Evolutionary conservation across 2,329 filamentous ascomycete species (phyloP), one percentile per base, ranked within the genome.

Genomic region (Chrysoporthe austroafricana): DNA sequence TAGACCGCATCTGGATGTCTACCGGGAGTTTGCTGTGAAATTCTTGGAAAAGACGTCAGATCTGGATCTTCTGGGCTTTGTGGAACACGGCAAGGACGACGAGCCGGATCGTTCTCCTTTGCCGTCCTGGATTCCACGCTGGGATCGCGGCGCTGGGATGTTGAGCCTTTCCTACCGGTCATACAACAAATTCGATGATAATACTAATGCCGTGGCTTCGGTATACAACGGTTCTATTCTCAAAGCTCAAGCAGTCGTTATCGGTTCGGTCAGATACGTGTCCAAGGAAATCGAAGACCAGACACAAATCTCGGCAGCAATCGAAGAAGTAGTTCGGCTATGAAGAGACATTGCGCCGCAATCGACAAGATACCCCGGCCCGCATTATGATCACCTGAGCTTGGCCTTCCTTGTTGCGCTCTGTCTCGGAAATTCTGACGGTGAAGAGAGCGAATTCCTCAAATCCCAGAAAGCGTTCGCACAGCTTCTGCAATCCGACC

Each of bases 61-160:
- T n/a, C 32, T 66, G 59, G 59, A 63, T 50, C 48, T 66, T 32
- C 42, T 66, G 42, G 11, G 9, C 26, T 66, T 4, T 14, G 60
- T 63, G 36, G 26, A 50, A 13, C 50, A 63, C 26, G 43, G n/a
- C 80, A 62, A 82, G 71, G 69, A 82, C 80, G 21, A 82, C 8
- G 57, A 60, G 18, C 57, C 32, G 70, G 58, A 81, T 80, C 63
- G 79, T 77, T 50, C 79, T 1, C 4, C 13, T 14, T 60, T 82
- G 76, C 50, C 65, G 2, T 66, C 65, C 4, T 66, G 59, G 65
- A 46, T 63, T 14, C 65, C 65, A 39, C 64, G 64, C 42, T 66
- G 64, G 64, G 60, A 66, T 32, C 42, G 21, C 43, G 42, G 42
- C 21, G 5, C 16, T 34, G 5, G 5, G 0, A 3, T 18, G 9